A percentile compares a stretch with the other conserved stretches of the same genome.
Evolutionary conservation across 371 early-diverging fungal species (phyloP).

Genomic region (Umbelopsis sp.): DNA sequence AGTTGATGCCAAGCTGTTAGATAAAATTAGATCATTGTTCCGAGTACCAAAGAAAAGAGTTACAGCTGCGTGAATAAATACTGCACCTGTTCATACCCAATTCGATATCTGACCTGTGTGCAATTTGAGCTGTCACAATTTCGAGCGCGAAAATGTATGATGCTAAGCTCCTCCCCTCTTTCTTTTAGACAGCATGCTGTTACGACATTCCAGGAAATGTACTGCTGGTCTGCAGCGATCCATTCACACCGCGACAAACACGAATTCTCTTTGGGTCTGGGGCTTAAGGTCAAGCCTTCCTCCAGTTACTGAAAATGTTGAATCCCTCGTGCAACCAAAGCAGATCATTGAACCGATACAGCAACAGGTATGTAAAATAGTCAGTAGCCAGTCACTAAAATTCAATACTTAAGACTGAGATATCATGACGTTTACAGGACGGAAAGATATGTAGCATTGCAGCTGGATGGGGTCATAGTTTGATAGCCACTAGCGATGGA

Average conservation of each 20-base stretch:
- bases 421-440: background rate
- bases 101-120: no score
- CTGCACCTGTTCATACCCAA: constrained; percentile 1
- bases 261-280: background rate
- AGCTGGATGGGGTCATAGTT: constrained; percentile 52
- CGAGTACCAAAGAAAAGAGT: background rate
- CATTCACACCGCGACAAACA: background rate
- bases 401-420: background rate
- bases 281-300: background rate
- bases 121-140: constrained; percentile 7
- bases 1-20: constrained; percentile 1
- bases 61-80: background rate
- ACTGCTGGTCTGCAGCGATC: background rate
- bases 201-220: background rate
- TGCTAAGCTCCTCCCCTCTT: background rate
- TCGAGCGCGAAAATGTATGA: no score
- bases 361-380: no score
- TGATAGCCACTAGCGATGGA: constrained; percentile 29
- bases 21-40: constrained; percentile 3
- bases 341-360: background rate
- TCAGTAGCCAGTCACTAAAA: no score
- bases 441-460: constrained; percentile 35
- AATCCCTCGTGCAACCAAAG: background rate
- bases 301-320: background rate
- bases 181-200: background rate